Base-by-base conservation (phyloP, 495 filamentous ascomycete species). In the Hypoxylon fuscum region DNA sequence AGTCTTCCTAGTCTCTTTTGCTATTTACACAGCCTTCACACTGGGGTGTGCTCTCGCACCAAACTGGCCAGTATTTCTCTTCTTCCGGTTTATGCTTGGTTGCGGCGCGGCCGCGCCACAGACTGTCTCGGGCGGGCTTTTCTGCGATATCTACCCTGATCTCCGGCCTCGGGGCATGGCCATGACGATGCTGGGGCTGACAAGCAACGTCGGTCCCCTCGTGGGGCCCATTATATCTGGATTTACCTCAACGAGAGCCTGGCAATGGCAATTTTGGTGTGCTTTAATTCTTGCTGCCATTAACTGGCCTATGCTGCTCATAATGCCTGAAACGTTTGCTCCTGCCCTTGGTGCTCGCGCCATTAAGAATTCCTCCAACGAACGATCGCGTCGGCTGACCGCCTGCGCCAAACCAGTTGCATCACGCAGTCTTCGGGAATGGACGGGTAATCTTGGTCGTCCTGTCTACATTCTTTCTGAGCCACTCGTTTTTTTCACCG, bases 51-150 rank as follows among this genome's bases (percentile, higher is more conserved):
- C 89, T 2, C 77, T 94, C 5, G 88, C 91, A 6, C 77, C 81
- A 6, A 91, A 32, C 9, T 76, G 67, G 62, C 41, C 52, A 9
- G 35, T 21, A 1, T 69, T 76, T 12, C 20, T 76, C 35, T 17
- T 66, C 8, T 66, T 74, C 25, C 54, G 74, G 5, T 65, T 76
- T 15, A 29, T 76, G 34, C 40, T 83, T 49, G 92, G 92, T 2
- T 72, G 91, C 18, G 81, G 87, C 15, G 91, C 90, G 1, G 83
- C 82, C 31, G 89, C 91, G 7, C 93, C 94, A 55, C 68, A 92
- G n/a, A 88, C 84, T 53, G 90, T 95, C 3, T 88, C 90, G 5
- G 91, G 91, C 14, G 92, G 90, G 0, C 89, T 89, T 1, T 85
- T 93, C 12, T 87, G 87, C 4, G 91, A 96, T 71, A 81, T 95